Evolutionary conservation across 306 rosid genomes (phyloP), one percentile per base, ranked within the genome.

Genomic region (Trichosanthes cucumerina): DNA sequence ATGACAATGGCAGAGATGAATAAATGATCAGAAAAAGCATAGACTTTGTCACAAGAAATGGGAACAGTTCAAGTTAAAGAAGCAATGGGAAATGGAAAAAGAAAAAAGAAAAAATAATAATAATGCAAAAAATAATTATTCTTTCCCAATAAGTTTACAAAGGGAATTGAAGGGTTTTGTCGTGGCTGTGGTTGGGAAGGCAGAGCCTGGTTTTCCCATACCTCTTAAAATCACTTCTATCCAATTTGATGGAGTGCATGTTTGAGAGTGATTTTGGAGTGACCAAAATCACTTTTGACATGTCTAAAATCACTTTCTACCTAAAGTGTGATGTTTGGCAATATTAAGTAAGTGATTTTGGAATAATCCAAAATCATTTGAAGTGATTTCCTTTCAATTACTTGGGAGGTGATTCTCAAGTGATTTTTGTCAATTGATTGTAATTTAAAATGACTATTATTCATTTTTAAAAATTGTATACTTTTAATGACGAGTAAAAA

Each of bases 131-230:
- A 53, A 53, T 5, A 0, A 7, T 21, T 58, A 15, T 21, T 58
- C 26, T 24, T 14, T 66, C 49, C 73, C 73, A 26, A 28, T 73
- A 47, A 49, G 60, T 49, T 49, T 49, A 68, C 33, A 68, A 70
- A 68, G 52, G 81, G 57, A 68, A 84, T 90, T 84, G 80, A 81
- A 81, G 84, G 83, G 36, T 66, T 80, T 87, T 93, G 86, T 75
- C 79, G 79, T 91, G 85, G 83, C 79, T 85, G 91, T 91, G 95
- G 96, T 93, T 93, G 86, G 70, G 82, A 71, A 52, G 82, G 81
- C 93, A 89, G 21, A 4, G 66, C 63, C 63, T 83, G 84, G 84
- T 86, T 80, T 78, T 50, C 78, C 78, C 78, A 31, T 50, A 74
- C 63, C 46, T 50, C 62, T 74, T 50, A 0, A 52, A 26, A 33